Evolutionary conservation across 352 stramenopile species (phyloP).

Genomic region (Pilasporangium apinafurcum): DNA sequence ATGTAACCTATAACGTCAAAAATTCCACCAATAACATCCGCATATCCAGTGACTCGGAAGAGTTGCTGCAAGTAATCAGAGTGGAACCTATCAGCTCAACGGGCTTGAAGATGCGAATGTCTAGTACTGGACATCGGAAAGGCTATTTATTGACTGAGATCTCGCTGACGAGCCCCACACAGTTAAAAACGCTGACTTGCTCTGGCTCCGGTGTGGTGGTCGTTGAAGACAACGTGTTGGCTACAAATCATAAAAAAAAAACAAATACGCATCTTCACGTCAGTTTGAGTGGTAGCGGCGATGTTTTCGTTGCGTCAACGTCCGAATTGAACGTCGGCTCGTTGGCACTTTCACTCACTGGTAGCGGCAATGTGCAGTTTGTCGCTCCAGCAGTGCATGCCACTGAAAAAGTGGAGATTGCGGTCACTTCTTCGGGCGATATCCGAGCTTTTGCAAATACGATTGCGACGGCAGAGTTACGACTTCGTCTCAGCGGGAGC

Average conservation of each 20-base stretch:
- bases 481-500: constrained; percentile 9
- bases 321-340: constrained; percentile 12
- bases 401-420: not conserved
- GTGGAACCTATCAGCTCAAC: constrained; percentile 1
- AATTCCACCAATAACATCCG: constrained; percentile 10
- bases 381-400: constrained; percentile 6
- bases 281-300: constrained; percentile 10
- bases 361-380: constrained; percentile 23
- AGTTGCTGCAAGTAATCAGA: constrained; percentile 7
- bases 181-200: constrained; percentile 4
- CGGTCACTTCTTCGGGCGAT: constrained; percentile 8
- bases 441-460: constrained; percentile 8
- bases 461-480: constrained; percentile 2
- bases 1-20: constrained; percentile 14
- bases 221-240: constrained; percentile 18
- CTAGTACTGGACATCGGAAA: not conserved
- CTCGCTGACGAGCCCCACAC: constrained; percentile 8
- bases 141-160: constrained; percentile 21
- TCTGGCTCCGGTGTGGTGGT: constrained; percentile 9
- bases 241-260: constrained; percentile 9
- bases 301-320: constrained; percentile 9
- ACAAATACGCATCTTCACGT: constrained; percentile 5
- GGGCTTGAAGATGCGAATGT: constrained; percentile 11
- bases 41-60: constrained; percentile 12
- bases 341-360: constrained; percentile 12